A percentile compares a stretch with the other conserved stretches of the same genome.
Evolutionary conservation across 2,329 filamentous ascomycete species (phyloP).

Genomic region (Diaporthe nobilis): DNA sequence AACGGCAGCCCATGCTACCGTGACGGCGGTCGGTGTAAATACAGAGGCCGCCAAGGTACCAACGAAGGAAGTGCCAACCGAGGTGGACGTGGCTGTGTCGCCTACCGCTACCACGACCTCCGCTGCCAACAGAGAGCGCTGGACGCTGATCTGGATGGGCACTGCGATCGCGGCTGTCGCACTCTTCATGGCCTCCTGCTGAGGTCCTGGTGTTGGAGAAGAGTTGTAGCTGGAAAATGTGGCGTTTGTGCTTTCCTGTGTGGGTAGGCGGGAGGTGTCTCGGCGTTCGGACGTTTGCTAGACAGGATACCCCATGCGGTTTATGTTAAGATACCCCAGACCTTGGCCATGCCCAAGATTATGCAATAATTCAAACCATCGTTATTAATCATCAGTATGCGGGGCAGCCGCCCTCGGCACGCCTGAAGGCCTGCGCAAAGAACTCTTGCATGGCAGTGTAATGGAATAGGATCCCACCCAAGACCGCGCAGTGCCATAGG

Average conservation of each 20-base stretch:
- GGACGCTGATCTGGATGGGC: conserved; percentile 46
- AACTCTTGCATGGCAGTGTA: conserved; percentile 97
- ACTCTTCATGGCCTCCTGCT: conserved; percentile 48
- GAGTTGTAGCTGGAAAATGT: background rate
- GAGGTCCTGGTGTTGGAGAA: conserved; percentile 19
- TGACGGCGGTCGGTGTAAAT: background rate
- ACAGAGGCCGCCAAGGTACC: background rate
- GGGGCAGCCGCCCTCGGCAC: conserved; percentile 74
- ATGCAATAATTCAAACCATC: conserved; percentile 3
- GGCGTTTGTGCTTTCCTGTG: background rate
- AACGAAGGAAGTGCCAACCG: background rate
- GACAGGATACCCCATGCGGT: conserved; percentile 34
- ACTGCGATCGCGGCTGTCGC: conserved; percentile 47
- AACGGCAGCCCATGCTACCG: background rate
- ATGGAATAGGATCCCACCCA: conserved; percentile 97
- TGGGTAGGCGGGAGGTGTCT: background rate
- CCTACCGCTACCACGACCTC: conserved; percentile 39
- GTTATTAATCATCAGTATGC: conserved; percentile 55
- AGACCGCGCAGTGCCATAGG: conserved; percentile 94
- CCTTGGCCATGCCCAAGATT: conserved; percentile 23
- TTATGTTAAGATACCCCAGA: conserved; percentile 38
- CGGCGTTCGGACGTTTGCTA: conserved; percentile 15
- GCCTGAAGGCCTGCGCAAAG: conserved; percentile 82
- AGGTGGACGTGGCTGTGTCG: background rate
- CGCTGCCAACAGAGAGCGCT: conserved; percentile 44